Conservation (phyloP, 1,284 basidiomycete species). For the Melampsora occidentalis region DNA sequence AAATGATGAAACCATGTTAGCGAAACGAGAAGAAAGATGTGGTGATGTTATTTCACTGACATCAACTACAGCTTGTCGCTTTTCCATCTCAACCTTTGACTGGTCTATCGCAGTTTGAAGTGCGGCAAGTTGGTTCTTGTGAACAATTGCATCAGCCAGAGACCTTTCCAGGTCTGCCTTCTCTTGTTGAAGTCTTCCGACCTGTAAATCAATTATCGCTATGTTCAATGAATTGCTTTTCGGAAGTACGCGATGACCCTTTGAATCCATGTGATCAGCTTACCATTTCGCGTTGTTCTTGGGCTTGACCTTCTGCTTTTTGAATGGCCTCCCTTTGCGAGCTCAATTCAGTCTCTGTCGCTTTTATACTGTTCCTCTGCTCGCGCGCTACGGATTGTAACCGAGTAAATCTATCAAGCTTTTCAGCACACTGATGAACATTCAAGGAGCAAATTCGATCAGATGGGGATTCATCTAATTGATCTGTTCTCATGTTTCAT, state of each 20-base stretch:
- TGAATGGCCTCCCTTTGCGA: slow-evolving; percentile 18
- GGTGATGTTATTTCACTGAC: slow-evolving; percentile 5
- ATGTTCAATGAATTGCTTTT: neutral
- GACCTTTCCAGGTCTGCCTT: slow-evolving; percentile 15
- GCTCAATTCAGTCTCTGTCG: slow-evolving; percentile 21
- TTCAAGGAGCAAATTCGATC: no score
- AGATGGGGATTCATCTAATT: no score
- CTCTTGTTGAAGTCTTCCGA: slow-evolving; percentile 28
- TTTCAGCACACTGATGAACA: no score
- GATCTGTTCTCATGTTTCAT: no score
- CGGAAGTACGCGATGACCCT: neutral
- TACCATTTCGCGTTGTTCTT: slow-evolving; percentile 21
- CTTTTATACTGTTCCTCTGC: slow-evolving; percentile 13
- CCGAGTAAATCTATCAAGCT: no score
- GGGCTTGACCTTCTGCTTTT: slow-evolving; percentile 22
- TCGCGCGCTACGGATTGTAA: slow-evolving; percentile 25
- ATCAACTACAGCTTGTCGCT: slow-evolving; percentile 15
- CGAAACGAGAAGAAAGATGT: neutral
- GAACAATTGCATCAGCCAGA: slow-evolving; percentile 15
- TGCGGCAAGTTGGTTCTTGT: slow-evolving; percentile 11
- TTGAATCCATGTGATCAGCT: neutral
- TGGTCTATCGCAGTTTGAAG: slow-evolving; percentile 29
- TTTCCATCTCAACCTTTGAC: slow-evolving; percentile 23
- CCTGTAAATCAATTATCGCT: neutral
- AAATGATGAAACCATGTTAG: neutral